phyloP scores from a whole-genome alignment of 371 early-diverging fungal genomes.

The Batrachochytrium dendrobatidis region DNA sequence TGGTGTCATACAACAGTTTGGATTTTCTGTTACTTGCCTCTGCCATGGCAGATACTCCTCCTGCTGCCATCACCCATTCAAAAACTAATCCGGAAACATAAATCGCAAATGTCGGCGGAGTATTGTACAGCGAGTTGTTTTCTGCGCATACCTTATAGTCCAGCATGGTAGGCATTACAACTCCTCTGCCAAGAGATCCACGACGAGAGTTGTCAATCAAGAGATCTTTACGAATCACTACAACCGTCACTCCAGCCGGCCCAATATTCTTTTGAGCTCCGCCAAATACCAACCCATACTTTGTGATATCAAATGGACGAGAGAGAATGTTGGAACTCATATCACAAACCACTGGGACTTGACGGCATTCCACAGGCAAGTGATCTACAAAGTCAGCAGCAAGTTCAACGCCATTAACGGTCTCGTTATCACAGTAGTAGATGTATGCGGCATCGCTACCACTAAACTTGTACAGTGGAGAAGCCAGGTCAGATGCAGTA shows the following conservation, averaged over 20 bases:
- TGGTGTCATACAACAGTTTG: slow-evolving; percentile 56
- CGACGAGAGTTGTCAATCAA: slow-evolving; percentile 32
- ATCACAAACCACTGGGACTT: slow-evolving; percentile 90
- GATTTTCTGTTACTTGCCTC: slow-evolving; percentile 58
- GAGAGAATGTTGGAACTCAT: slow-evolving; percentile 92
- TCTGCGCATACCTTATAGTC: slow-evolving; percentile 77
- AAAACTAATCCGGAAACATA: slow-evolving; percentile 84
- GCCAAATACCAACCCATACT: slow-evolving; percentile 83
- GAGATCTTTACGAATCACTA: slow-evolving; percentile 85
- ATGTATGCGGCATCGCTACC: slow-evolving; percentile 75
- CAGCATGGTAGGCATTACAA: slow-evolving; percentile 68
- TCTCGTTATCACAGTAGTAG: slow-evolving; percentile 96
- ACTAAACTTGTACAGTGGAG: slow-evolving; percentile 65
- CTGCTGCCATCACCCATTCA: slow-evolving; percentile 66
- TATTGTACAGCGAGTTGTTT: slow-evolving; percentile 87
- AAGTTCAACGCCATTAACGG: slow-evolving; percentile 92
- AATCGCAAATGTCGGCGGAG: slow-evolving; percentile 93
- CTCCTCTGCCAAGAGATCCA: slow-evolving; percentile 18
- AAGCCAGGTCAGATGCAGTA: not conserved
- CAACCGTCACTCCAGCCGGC: slow-evolving; percentile 81
- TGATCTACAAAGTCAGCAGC: slow-evolving; percentile 37
- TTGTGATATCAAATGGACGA: slow-evolving; percentile 70
- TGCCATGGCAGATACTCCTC: slow-evolving; percentile 69
- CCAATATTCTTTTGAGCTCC: slow-evolving; percentile 98
- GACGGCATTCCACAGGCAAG: slow-evolving; percentile 15